Evolutionary conservation across 1,284 basidiomycete genomes (phyloP).

Genomic region (Paramarasmius palmivorus): DNA sequence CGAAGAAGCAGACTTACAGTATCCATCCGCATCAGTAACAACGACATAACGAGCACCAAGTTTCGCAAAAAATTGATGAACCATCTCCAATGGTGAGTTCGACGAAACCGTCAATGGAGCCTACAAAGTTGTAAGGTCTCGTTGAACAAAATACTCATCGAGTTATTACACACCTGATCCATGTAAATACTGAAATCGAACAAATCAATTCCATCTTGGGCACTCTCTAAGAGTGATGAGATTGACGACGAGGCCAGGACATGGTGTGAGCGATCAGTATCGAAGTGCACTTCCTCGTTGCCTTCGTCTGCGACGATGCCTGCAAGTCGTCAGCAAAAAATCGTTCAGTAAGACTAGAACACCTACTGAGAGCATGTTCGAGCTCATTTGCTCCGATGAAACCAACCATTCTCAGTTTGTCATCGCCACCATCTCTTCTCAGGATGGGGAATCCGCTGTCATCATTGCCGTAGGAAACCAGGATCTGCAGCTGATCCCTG

Average conservation of each 20-base stretch:
- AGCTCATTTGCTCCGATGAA: constrained; percentile 93
- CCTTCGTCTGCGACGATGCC: constrained; percentile 78
- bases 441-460: constrained; percentile 92
- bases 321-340: constrained; percentile 29
- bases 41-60: constrained; percentile 90
- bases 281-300: constrained; percentile 67
- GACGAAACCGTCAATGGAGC: constrained; percentile 82
- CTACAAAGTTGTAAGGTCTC: constrained; percentile 34
- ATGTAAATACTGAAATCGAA: constrained; percentile 90
- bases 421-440: constrained; percentile 40
- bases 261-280: constrained; percentile 42
- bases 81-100: constrained; percentile 84
- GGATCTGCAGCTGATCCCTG: constrained; percentile 61
- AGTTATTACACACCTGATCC: constrained; percentile 66
- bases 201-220: constrained; percentile 47
- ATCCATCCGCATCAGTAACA: constrained; percentile 80
- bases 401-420: constrained; percentile 76
- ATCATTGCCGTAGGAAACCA: constrained; percentile 63
- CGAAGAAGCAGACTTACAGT: constrained; percentile 57
- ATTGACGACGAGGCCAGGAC: constrained; percentile 52
- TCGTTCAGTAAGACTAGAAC: constrained; percentile 12
- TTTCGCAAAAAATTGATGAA: constrained; percentile 91
- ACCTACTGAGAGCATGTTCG: constrained; percentile 88
- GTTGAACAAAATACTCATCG: constrained; percentile 1
- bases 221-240: constrained; percentile 57